Evolutionary conservation across 2,329 filamentous ascomycete species (phyloP).

Genomic region (Rosellinia necatrix): DNA sequence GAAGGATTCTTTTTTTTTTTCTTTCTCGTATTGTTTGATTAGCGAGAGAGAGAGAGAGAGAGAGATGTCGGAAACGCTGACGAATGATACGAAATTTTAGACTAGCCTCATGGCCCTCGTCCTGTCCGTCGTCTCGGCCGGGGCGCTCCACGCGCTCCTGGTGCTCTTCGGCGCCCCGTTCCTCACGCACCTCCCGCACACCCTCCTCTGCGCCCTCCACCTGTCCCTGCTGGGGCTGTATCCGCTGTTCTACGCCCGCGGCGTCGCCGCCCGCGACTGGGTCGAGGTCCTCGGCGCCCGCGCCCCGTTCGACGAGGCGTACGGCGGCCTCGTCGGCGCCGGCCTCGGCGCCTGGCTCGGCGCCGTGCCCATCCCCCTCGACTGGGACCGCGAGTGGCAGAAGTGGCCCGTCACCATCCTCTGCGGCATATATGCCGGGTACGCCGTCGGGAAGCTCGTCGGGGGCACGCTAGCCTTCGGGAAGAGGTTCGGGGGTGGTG

Average conservation of each 20-base stretch:
- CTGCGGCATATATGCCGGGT: constrained; percentile 79
- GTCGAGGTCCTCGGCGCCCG: constrained; percentile 68
- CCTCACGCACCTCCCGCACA: constrained; percentile 78
- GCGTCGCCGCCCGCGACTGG: constrained; percentile 75
- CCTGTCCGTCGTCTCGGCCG: constrained; percentile 44
- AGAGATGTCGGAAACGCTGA: constrained; percentile 20
- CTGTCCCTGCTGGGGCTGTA: constrained; percentile 78
- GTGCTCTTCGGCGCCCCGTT: constrained; percentile 92
- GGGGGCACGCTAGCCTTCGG: constrained; percentile 58
- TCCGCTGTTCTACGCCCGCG: constrained; percentile 84
- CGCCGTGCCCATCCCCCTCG: constrained; percentile 90
- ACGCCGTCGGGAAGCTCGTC: constrained; percentile 68
- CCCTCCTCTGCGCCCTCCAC: constrained; percentile 79
- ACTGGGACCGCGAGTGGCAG: constrained; percentile 99
- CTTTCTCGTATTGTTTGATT: not conserved
- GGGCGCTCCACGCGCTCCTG: constrained; percentile 61
- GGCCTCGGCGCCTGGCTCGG: constrained; percentile 87
- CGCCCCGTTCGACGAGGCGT: constrained; percentile 79
- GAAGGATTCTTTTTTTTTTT: too few species aligned
- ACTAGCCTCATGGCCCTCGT: constrained; percentile 72
- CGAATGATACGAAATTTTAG: constrained; percentile 51
- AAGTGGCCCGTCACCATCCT: constrained; percentile 94
- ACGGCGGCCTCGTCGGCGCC: constrained; percentile 79
- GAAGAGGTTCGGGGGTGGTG: constrained; percentile 45
- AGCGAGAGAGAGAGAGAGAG: too few species aligned